Base-by-base conservation (phyloP, 805 yeast genomes). In the Zygosaccharomyces pseudorouxii region DNA sequence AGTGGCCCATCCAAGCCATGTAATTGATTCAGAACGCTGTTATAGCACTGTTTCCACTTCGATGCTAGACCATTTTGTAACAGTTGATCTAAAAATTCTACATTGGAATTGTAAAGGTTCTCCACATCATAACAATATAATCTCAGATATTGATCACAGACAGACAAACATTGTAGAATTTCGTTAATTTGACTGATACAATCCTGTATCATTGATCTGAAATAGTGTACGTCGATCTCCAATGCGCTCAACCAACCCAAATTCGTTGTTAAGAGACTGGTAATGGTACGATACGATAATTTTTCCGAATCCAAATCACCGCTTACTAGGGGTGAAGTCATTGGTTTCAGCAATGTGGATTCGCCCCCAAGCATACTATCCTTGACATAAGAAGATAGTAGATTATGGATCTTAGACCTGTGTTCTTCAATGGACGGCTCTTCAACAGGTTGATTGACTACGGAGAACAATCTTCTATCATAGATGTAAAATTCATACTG, bases 391-490 rank as follows among this genome's bases (percentile, higher is more conserved):
- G 36, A 23, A 3, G 16, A 33, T 22, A 49, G 27, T 16, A 47
- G 10, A 14, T 43, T 27, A 25, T 45, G 46, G 11, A 38, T 36
- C 18, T 44, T 40, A 25, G 25, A 22, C 35, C 11, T 37, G 22
- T 25, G 35, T 18, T 9, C 27, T 19, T 8, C 33, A 20, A 16
- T 39, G 18, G 18, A 14, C n/a, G 27, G 14, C 19, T 22, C 25
- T 20, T 16, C 42, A 20, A 28, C 50, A 42, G 61, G 68, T 37
- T 54, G 51, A 19, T 59, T 56, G 1, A 62, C 64, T 10, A 57
- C 53, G 3, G 74, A 67, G 54, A 84, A 84, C 40, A 79, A 65
- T 40, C 80, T 72, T 60, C 83, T 78, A 62, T 85, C 89, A 64
- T 74, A 84, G 1, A 79, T 80, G 61, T 76, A 84, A 3, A 84